Evolutionary conservation across 2,329 filamentous ascomycete species (phyloP).

Genomic region (Huntiella bhutanensis): DNA sequence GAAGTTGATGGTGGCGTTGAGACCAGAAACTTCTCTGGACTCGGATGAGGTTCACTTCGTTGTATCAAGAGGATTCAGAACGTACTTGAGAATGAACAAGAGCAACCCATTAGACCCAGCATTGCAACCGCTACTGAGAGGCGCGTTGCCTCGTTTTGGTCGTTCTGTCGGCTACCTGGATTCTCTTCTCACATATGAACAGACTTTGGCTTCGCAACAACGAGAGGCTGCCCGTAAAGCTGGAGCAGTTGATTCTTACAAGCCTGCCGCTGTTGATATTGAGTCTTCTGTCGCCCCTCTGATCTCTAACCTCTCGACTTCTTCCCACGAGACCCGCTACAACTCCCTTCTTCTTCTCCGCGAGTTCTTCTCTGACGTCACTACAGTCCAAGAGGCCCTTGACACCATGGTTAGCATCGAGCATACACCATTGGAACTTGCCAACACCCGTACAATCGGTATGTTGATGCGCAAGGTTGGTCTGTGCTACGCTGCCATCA

Average conservation of each 20-base stretch:
- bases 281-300: conserved; percentile 46
- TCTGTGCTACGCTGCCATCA: conserved; percentile 39
- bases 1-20: conserved; percentile 46
- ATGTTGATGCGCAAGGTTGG: conserved; percentile 73
- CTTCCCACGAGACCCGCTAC: conserved; percentile 56
- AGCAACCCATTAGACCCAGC: conserved; percentile 37
- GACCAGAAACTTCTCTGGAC: conserved; percentile 37
- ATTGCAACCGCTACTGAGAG: conserved; percentile 46
- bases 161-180: conserved; percentile 47
- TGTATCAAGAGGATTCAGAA: conserved; percentile 53
- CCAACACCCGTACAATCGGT: conserved; percentile 57
- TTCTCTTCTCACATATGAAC: conserved; percentile 12
- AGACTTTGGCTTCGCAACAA: conserved; percentile 3
- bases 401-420: conserved; percentile 58
- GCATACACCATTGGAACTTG: conserved; percentile 55
- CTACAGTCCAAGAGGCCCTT: conserved; percentile 15
- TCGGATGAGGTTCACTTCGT: conserved; percentile 54
- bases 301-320: conserved; percentile 53
- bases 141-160: conserved; percentile 46
- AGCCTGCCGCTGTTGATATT: conserved; percentile 23
- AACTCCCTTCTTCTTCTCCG: conserved; percentile 55
- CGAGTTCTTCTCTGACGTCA: conserved; percentile 29
- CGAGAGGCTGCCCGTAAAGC: not conserved
- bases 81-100: conserved; percentile 48
- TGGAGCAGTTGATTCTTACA: not conserved